These are phyloP conservation scores for Silene vulgaris DNA, from an alignment of 179 eudicot species.

Conservation along the genomic window DNA sequence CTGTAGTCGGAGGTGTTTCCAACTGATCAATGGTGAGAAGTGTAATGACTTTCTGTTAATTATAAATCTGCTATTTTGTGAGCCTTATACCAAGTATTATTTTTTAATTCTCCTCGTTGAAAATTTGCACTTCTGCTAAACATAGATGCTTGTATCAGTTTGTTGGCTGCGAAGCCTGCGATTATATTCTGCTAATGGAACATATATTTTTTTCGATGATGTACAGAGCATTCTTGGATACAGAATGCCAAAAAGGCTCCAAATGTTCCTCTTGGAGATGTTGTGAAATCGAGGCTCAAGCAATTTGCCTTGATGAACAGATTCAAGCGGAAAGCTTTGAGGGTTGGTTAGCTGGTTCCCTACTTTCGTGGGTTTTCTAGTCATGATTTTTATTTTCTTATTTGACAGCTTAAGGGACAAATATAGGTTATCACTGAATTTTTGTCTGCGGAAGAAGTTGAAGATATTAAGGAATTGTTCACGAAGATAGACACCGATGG, in stretches of 20 bases:
- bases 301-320: constrained; percentile 94
- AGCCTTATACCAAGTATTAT: too few species aligned
- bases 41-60: too few species aligned
- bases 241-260: constrained; percentile 92
- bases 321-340: constrained; percentile 82
- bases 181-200: too few species aligned
- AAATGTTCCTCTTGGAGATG: constrained; percentile 87
- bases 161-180: too few species aligned
- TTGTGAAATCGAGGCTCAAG: constrained; percentile 80
- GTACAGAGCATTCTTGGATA: constrained; percentile 79
- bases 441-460: constrained; percentile 80
- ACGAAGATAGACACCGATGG: constrained; percentile 68
- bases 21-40: too few species aligned
- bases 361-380: background rate
- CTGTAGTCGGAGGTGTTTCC: too few species aligned
- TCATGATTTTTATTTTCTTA: background rate
- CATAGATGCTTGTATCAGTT: too few species aligned
- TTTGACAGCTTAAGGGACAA: constrained; percentile 14
- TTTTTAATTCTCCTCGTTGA: too few species aligned
- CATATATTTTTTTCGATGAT: background rate
- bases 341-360: constrained; percentile 45
- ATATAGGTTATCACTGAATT: constrained; percentile 81
- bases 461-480: constrained; percentile 73
- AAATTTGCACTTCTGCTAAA: too few species aligned
- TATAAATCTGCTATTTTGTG: too few species aligned